Evolutionary conservation across 2,329 filamentous ascomycete genomes (phyloP), one percentile per base, ranked within the genome.

Genomic region (Alternaria tenuissima): DNA sequence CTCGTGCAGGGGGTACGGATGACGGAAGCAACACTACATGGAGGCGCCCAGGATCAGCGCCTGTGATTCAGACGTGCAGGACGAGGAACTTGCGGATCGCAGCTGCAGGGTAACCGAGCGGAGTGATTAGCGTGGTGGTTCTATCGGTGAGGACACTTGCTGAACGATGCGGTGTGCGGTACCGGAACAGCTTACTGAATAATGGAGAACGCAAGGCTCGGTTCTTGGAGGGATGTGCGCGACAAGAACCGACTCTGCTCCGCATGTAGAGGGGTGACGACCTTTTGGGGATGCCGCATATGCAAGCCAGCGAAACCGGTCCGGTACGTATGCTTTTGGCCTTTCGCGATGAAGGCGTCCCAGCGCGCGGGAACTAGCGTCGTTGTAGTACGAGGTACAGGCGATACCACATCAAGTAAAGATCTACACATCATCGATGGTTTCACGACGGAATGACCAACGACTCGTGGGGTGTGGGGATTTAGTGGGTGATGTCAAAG

Each of bases 341-440:
- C 28, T 42, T 42, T 57, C 18, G 26, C 53, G 26, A 54, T 46
- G 38, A 46, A 20, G 22, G 46, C 18, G 44, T 54, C 52, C 16
- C 51, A 52, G 49, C 48, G 28, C 53, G 36, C 41, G 42, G 46
- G 47, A 52, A 39, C 47, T 44, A 57, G 36, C 43, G 52, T 46
- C 28, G 51, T 48, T 34, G 32, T 48, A 53, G 55, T 26, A 41
- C 34, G 56, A 66, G 30, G 55, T 41, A 59, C 38, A 36, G 41
- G 55, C 59, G 59, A 60, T 61, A 59, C 62, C 34, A 9, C 36
- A 32, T 8, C 28, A 20, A 59, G 67, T 34, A 55, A 57, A 43
- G 65, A 71, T 67, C 53, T 53, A n/a, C 64, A 48, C 22, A 22
- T 43, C 38, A 41, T 48, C 49, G 48, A 49, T 57, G 39, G 30